These are phyloP conservation scores for Colletotrichum musae DNA, from an alignment of 2,329 filamentous ascomycete genomes.

Conservation along the genomic window DNA sequence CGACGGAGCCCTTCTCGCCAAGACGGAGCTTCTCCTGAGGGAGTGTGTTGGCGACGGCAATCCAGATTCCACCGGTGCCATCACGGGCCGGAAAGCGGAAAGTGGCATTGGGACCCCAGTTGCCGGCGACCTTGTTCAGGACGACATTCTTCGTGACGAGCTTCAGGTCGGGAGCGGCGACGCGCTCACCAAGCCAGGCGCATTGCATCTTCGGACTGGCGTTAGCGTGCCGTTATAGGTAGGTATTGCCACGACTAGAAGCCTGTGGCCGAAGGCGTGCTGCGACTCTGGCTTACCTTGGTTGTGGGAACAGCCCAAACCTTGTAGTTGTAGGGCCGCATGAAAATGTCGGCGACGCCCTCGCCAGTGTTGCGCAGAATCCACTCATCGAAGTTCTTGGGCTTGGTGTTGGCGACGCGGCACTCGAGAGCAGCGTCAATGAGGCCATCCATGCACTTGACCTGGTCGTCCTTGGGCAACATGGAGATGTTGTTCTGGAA, in stretches of 20 bases:
- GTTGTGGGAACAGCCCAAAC: slow-evolving; percentile 99
- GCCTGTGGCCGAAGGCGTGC: not conserved
- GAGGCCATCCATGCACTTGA: slow-evolving; percentile 93
- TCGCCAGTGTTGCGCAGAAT: slow-evolving; percentile 92
- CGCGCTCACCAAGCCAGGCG: slow-evolving; percentile 97
- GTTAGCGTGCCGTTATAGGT: slow-evolving; percentile 3
- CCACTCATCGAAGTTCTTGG: slow-evolving; percentile 98
- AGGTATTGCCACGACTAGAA: not conserved
- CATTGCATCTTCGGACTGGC: slow-evolving; percentile 89
- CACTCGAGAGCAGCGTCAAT: slow-evolving; percentile 93
- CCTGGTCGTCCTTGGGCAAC: slow-evolving; percentile 97
- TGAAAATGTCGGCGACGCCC: slow-evolving; percentile 95
- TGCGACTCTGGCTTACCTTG: slow-evolving; percentile 73
- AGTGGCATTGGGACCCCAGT: slow-evolving; percentile 98
- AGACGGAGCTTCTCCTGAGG: slow-evolving; percentile 93
- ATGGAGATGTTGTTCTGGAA: slow-evolving; percentile 99
- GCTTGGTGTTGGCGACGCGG: slow-evolving; percentile 90
- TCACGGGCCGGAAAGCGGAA: slow-evolving; percentile 98
- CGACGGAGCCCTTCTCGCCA: slow-evolving; percentile 86
- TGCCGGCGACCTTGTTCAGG: slow-evolving; percentile 93
- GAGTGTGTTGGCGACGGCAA: slow-evolving; percentile 92
- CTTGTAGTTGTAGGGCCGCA: slow-evolving; percentile 99
- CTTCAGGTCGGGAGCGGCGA: slow-evolving; percentile 97
- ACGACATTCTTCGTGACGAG: slow-evolving; percentile 93
- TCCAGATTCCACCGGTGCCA: slow-evolving; percentile 99